A percentile compares a stretch with the other conserved stretches of the same genome.
phyloP scores from a whole-genome alignment of 2,329 filamentous ascomycete genomes.

The Corynespora cassiicola region DNA sequence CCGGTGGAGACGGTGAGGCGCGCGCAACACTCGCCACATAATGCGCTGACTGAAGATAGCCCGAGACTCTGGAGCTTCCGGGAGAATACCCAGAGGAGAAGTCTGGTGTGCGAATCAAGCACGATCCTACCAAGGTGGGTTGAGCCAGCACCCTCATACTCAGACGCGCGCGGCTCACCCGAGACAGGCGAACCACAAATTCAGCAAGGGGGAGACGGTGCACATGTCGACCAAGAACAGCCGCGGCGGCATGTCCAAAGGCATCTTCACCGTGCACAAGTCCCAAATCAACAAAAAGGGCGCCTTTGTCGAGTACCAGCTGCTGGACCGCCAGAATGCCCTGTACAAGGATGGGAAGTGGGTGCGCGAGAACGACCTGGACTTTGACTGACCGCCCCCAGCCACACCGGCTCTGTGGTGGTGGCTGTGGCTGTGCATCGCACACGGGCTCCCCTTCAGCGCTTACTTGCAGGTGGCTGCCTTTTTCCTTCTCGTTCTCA shows the following conservation, averaged over 20 bases:
- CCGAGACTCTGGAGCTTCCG: conserved; percentile 14
- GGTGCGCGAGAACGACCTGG: conserved; percentile 36
- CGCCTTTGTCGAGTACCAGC: conserved; percentile 37
- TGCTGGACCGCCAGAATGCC: conserved; percentile 18
- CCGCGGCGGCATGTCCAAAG: conserved; percentile 27
- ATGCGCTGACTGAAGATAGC: conserved; percentile 28
- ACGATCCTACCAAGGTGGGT: conserved; percentile 22
- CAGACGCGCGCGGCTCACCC: no score
- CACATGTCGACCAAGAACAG: conserved; percentile 31
- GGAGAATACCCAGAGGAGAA: conserved; percentile 27
- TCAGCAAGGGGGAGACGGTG: conserved; percentile 27
- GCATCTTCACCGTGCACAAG: conserved; percentile 25
- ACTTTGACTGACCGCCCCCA: background rate
- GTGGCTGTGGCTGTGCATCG: conserved; percentile 32
- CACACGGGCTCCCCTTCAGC: no score
- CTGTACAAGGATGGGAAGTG: conserved; percentile 31
- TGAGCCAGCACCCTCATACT: background rate
- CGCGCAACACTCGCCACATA: conserved; percentile 20
- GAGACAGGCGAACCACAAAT: no score
- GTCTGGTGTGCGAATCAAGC: conserved; percentile 28
- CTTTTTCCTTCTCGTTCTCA: no score
- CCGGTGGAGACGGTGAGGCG: conserved; percentile 24
- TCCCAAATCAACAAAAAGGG: conserved; percentile 12
- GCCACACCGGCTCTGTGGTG: background rate
- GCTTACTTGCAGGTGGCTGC: no score